Evolutionary conservation across 257 asterid genomes (phyloP).

Genomic region (Solanum paucissectum): DNA sequence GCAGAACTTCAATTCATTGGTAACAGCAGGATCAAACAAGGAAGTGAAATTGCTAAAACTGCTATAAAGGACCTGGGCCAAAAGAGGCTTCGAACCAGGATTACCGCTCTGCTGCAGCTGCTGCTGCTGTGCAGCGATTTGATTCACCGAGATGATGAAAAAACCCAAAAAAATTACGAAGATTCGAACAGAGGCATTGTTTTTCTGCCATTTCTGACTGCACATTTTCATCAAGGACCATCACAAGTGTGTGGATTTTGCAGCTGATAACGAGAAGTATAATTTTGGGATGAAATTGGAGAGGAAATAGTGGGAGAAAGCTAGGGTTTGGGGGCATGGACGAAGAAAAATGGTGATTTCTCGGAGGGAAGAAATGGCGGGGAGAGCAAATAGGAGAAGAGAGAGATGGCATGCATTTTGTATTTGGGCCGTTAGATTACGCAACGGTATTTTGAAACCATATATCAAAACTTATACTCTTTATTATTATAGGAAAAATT

Average conservation of each 20-base stretch:
- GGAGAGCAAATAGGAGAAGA: constrained; percentile 57
- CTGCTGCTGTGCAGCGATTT: neutral
- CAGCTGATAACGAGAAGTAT: neutral
- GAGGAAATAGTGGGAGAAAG: neutral
- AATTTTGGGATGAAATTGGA: neutral
- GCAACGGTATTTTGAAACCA: neutral
- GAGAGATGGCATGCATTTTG: neutral
- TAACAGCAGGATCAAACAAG: constrained; percentile 36
- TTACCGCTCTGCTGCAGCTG: neutral
- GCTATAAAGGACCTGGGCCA: constrained; percentile 35
- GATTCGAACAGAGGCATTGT: neutral
- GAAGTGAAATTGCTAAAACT: constrained; percentile 57
- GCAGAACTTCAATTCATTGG: constrained; percentile 47
- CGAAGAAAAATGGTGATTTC: constrained; percentile 14
- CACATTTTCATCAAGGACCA: neutral
- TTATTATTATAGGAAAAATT: neutral
- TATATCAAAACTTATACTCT: neutral
- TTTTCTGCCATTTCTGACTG: neutral
- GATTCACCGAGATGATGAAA: neutral
- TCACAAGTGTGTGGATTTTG: neutral
- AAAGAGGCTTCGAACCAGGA: constrained; percentile 32
- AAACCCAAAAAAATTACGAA: neutral
- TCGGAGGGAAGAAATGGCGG: constrained; percentile 67
- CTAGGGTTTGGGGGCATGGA: neutral
- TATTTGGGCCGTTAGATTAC: neutral